These are phyloP conservation scores for Choiromyces venosus DNA, from an alignment of 495 filamentous ascomycete species.

Conservation along the genomic window DNA sequence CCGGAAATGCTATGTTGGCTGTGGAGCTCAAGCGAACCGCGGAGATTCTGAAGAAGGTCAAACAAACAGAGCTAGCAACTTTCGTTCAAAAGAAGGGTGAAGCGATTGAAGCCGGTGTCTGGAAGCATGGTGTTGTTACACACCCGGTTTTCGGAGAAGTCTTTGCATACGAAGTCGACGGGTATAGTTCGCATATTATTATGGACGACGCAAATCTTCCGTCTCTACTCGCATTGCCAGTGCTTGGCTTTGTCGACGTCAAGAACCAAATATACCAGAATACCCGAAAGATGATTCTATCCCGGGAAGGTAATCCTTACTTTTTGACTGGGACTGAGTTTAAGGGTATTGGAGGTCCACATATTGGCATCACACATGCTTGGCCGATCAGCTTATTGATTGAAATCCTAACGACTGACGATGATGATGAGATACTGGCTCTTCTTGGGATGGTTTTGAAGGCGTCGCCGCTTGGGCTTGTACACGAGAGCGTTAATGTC, in stretches of 20 bases:
- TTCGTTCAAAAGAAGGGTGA: conserved; percentile 59
- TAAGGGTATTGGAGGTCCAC: conserved; percentile 74
- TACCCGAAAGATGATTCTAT: conserved; percentile 84
- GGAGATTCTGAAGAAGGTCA: conserved; percentile 58
- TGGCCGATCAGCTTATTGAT: conserved; percentile 96
- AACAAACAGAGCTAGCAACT: conserved; percentile 50
- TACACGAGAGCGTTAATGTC: conserved; percentile 92
- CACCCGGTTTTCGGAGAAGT: conserved; percentile 80
- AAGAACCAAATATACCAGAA: conserved; percentile 73
- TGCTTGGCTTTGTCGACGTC: conserved; percentile 71
- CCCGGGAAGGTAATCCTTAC: conserved; percentile 77
- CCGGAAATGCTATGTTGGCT: conserved; percentile 92
- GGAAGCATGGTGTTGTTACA: conserved; percentile 81
- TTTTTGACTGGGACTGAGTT: conserved; percentile 75
- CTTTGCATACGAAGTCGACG: conserved; percentile 95
- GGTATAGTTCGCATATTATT: conserved; percentile 80
- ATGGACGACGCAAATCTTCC: conserved; percentile 99
- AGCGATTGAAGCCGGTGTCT: conserved; percentile 68
- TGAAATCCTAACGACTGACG: conserved; percentile 82
- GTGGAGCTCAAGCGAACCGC: conserved; percentile 79
- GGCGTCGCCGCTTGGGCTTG: conserved; percentile 66
- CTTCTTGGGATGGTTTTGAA: conserved; percentile 67
- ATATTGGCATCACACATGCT: conserved; percentile 79
- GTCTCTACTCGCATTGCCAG: conserved; percentile 76
- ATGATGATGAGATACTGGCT: conserved; percentile 73